A percentile compares a stretch with the other conserved stretches of the same genome.
Evolutionary conservation across 2,329 filamentous ascomycete genomes (phyloP).

Genomic region (Aspergillus hiratsukae): DNA sequence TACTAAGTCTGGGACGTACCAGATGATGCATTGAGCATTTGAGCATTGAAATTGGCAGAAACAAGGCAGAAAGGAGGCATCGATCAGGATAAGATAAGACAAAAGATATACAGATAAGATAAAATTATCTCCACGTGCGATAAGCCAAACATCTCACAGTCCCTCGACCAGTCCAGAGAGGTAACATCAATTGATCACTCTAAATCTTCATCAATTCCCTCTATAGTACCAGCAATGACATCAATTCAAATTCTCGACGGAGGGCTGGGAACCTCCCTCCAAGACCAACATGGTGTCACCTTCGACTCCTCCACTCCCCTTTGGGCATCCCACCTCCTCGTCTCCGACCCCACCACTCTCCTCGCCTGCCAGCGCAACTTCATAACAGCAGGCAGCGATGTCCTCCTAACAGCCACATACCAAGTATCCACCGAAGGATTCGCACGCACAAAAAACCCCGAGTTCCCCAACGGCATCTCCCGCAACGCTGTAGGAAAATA

Average conservation of each 20-base stretch:
- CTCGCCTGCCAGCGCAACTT: constrained; percentile 55
- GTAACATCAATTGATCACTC: too few relatives aligned
- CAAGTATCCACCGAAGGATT: constrained; percentile 59
- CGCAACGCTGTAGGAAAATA: constrained; percentile 39
- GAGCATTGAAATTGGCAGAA: neutral
- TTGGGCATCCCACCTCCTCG: constrained; percentile 65
- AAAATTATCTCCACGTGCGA: neutral
- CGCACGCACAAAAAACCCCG: constrained; percentile 42
- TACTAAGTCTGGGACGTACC: neutral
- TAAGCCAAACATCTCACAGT: too few relatives aligned
- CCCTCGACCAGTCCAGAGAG: too few relatives aligned
- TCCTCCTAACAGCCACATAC: constrained; percentile 65
- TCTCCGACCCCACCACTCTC: constrained; percentile 51
- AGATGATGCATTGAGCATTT: neutral
- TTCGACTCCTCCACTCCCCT: constrained; percentile 54
- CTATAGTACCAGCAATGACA: neutral
- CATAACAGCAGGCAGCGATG: constrained; percentile 53
- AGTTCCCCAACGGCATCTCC: constrained; percentile 44
- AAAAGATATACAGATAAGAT: neutral
- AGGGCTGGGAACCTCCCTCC: constrained; percentile 63
- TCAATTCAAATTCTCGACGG: constrained; percentile 57
- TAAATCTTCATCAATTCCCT: neutral
- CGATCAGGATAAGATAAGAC: neutral
- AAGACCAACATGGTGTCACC: constrained; percentile 48
- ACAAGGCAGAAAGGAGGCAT: neutral